phyloP scores from a whole-genome alignment of 441 rosid species.

The Gossypium gossypioides region DNA sequence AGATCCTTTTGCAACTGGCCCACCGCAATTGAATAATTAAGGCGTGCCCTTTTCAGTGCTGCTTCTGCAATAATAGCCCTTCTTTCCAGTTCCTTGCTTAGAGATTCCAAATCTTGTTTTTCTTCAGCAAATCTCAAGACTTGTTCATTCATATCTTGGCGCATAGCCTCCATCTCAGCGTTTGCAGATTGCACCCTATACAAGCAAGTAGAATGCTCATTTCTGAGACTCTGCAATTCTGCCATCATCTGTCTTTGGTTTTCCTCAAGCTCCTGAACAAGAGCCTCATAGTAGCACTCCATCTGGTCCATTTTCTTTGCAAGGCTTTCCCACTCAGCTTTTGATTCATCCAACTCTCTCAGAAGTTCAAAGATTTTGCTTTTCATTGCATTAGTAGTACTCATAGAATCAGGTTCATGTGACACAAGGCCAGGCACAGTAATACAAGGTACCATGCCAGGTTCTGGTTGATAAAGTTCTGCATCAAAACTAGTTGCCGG shows the following conservation, averaged over 20 bases:
- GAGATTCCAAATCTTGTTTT: slow-evolving; percentile 49
- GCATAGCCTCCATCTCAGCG: slow-evolving; percentile 78
- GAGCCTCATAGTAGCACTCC: slow-evolving; percentile 97
- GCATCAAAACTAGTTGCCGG: slow-evolving; percentile 44
- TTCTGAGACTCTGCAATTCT: slow-evolving; percentile 85
- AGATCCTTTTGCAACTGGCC: slow-evolving; percentile 96
- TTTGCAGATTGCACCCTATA: slow-evolving; percentile 60
- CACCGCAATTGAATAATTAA: slow-evolving; percentile 94
- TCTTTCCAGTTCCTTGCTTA: slow-evolving; percentile 73
- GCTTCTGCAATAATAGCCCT: slow-evolving; percentile 80
- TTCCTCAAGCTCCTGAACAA: slow-evolving; percentile 96
- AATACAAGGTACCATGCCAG: slow-evolving; percentile 61
- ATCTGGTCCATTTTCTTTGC: slow-evolving; percentile 92
- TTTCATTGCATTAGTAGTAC: slow-evolving; percentile 54
- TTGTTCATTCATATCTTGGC: slow-evolving; percentile 54
- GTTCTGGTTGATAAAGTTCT: slow-evolving; percentile 68
- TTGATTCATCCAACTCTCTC: slow-evolving; percentile 81
- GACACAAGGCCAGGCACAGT: slow-evolving; percentile 54
- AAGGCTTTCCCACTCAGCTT: slow-evolving; percentile 77
- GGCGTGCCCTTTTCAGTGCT: slow-evolving; percentile 88
- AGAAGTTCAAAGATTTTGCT: slow-evolving; percentile 77
- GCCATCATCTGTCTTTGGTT: slow-evolving; percentile 85
- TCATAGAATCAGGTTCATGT: slow-evolving; percentile 53
- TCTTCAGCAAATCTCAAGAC: slow-evolving; percentile 57
- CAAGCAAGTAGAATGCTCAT: slow-evolving; percentile 76